Evolutionary conservation across 148 eudicot genomes (phyloP).

Genomic region (Arctostaphylos glauca): DNA sequence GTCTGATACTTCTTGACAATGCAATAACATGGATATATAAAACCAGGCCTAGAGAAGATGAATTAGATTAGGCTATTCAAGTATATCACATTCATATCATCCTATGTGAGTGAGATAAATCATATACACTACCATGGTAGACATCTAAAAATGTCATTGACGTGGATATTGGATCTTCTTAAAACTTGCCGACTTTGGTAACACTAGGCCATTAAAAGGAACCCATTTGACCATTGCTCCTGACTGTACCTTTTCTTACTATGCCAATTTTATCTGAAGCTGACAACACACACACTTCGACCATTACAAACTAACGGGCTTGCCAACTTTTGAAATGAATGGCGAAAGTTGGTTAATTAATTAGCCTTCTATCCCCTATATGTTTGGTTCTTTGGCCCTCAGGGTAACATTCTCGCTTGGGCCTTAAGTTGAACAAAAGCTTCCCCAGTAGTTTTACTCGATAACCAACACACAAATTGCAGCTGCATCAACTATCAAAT

Average conservation of each 20-base stretch:
- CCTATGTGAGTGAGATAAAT: neutral
- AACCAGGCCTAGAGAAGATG: neutral
- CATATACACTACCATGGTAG: neutral
- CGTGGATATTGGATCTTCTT: neutral
- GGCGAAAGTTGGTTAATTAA: neutral
- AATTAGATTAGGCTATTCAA: neutral
- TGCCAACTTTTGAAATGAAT: neutral
- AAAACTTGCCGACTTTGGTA: neutral
- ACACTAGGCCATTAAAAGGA: neutral
- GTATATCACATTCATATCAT: neutral
- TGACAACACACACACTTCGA: neutral
- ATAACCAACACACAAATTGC: neutral
- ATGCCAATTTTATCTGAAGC: neutral
- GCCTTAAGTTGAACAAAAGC: conserved; percentile 5
- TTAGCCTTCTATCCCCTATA: neutral
- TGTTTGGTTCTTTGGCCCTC: neutral
- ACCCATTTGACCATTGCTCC: neutral
- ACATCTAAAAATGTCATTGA: neutral
- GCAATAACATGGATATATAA: neutral
- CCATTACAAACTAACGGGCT: neutral
- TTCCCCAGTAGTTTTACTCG: no score
- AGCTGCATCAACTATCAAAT: neutral
- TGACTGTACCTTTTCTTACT: neutral
- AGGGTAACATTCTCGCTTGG: neutral
- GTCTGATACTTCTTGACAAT: neutral